Evolutionary conservation across 2,329 filamentous ascomycete species (phyloP), one percentile per base, ranked within the genome.

Genomic region (Nakataea oryzae): DNA sequence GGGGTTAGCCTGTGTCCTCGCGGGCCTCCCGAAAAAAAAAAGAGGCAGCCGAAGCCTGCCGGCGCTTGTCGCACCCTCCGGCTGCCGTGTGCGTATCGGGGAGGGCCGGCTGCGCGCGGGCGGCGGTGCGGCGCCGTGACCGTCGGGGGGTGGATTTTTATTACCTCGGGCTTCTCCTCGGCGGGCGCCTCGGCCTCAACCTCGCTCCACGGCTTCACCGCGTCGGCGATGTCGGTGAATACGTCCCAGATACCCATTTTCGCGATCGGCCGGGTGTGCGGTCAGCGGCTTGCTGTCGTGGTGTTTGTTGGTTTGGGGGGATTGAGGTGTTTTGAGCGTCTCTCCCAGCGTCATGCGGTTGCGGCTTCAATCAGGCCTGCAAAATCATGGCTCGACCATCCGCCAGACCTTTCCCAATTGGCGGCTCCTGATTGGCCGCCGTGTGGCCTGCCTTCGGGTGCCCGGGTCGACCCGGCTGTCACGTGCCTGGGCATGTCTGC

Each of bases 181-280:
- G 86, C 78, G 81, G 85, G 79, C 81, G 85, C 84, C 77, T 88
- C 85, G 68, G 85, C 85, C 74, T 87, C 82, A 68, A 80, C 84
- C 67, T 81, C 81, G 73, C 78, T 79, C 85, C 85, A 88, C 73
- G 85, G 85, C 77, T 81, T 79, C 68, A 82, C 84, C 66, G 84
- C 84, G 76, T 86, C 83, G 71, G 86, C 76, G 72, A 88, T 77
- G 73, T 87, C 85, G 71, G 79, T 80, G 71, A 86, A 80, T 68
- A 81, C 76, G 75, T 87, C 84, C 82, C 84, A 87, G 78, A 87
- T 80, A 78, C 83, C 85, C 85, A 88, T 88, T 75, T 74, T 76
- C 54, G 24, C 54, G 12, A 28, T 56, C 27, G 54, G 24, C 27
- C 24, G 24, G 54, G 54, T 28, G 17, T 56, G 24, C 11, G 24